phyloP scores from a whole-genome alignment of 116 monocot species.

The Papilionanthe hybrid region DNA sequence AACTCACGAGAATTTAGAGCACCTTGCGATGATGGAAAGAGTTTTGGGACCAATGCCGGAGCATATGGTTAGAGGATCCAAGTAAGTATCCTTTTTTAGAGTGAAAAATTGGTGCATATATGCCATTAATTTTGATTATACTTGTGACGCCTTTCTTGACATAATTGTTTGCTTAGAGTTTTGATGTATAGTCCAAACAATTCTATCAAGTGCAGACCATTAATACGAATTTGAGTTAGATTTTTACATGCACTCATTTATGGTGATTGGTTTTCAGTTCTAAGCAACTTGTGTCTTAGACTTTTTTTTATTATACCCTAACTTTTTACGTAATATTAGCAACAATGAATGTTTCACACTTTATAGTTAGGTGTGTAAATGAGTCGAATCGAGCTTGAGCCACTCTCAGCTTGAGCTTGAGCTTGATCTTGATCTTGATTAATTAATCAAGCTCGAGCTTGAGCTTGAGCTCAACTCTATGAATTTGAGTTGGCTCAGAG shows the following conservation, averaged over 20 bases:
- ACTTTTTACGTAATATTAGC: background rate
- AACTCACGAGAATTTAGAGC: conserved; percentile 94
- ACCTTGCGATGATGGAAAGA: conserved; percentile 96
- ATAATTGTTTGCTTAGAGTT: background rate
- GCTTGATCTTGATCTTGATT: too few species aligned
- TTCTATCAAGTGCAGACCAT: too few species aligned
- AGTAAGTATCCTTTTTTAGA: conserved; percentile 28
- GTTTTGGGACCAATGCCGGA: conserved; percentile 80
- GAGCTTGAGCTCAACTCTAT: too few species aligned
- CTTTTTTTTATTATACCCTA: background rate
- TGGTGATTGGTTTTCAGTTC: background rate
- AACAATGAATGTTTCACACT: background rate
- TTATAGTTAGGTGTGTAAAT: too few species aligned
- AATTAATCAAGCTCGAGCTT: too few species aligned
- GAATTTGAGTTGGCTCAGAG: too few species aligned
- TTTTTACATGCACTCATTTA: too few species aligned
- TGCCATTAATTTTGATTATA: background rate
- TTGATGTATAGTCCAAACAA: background rate
- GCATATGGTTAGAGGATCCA: conserved; percentile 62
- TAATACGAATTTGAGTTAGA: too few species aligned
- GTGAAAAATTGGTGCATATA: background rate
- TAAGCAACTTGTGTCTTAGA: background rate
- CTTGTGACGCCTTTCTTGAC: background rate
- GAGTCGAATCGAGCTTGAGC: too few species aligned
- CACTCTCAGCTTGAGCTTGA: too few species aligned